Evolutionary conservation across 805 yeast species (phyloP).

Genomic region (Naumovozyma castellii): DNA sequence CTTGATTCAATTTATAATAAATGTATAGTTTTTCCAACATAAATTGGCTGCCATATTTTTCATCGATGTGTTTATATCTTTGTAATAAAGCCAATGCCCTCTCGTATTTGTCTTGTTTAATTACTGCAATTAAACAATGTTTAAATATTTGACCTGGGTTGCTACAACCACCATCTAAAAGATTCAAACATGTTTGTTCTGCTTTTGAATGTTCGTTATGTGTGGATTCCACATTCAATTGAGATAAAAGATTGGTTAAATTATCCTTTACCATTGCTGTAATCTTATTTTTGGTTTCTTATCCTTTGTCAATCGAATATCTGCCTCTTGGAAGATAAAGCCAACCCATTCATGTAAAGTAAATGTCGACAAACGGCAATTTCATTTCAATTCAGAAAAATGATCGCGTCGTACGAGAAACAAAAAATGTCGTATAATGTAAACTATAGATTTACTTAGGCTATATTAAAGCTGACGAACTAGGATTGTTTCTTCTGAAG

Average conservation of each 20-base stretch:
- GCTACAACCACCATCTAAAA: constrained; percentile 15
- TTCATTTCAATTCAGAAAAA: no score
- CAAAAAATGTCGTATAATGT: no score
- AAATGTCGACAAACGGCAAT: no score
- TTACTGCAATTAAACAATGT: constrained; percentile 49
- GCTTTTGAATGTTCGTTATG: constrained; percentile 23
- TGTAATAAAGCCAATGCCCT: constrained; percentile 40
- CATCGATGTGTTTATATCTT: constrained; percentile 31
- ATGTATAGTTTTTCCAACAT: constrained; percentile 52
- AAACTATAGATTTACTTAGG: no score
- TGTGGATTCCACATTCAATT: constrained; percentile 24
- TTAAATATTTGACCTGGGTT: constrained; percentile 25
- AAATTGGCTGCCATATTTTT: constrained; percentile 27
- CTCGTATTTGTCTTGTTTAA: constrained; percentile 54
- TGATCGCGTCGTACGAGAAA: no score
- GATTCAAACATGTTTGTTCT: constrained; percentile 18
- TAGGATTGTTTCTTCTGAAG: background rate
- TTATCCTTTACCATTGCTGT: constrained; percentile 17
- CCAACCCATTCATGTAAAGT: no score
- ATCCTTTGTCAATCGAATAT: no score
- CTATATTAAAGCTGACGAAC: background rate
- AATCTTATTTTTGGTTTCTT: background rate
- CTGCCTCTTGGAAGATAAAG: no score
- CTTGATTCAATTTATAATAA: constrained; percentile 45
- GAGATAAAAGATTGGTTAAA: constrained; percentile 19